Percentiles rank a stretch among this genome's conserved stretches.
Evolutionary conservation across 2,329 filamentous ascomycete species (phyloP).

Genomic region (Exophiala oligosperma): DNA sequence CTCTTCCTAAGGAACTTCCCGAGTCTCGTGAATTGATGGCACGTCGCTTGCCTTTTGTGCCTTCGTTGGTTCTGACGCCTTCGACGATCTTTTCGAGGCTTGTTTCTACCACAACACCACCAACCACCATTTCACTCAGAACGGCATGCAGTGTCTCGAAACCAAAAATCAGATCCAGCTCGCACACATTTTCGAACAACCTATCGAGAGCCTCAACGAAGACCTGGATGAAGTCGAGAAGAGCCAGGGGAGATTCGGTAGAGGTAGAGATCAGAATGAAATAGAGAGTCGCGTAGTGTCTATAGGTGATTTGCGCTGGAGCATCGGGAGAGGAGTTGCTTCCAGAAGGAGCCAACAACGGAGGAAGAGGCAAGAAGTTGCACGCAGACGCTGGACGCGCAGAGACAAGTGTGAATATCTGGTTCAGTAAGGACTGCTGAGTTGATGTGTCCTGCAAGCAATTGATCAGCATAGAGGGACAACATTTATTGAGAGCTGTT

Average conservation of each 20-base stretch:
- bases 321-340: conserved; percentile 62
- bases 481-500: neutral
- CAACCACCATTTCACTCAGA: conserved; percentile 32
- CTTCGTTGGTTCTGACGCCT: conserved; percentile 69
- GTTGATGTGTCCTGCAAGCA: conserved; percentile 81
- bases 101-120: conserved; percentile 40
- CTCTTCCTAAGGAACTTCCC: conserved; percentile 22
- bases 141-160: conserved; percentile 90
- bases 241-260: conserved; percentile 89
- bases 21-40: conserved; percentile 44
- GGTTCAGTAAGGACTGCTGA: conserved; percentile 92
- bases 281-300: conserved; percentile 96
- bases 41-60: conserved; percentile 42
- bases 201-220: conserved; percentile 95
- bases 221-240: conserved; percentile 96
- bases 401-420: conserved; percentile 94
- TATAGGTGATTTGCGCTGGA: conserved; percentile 93
- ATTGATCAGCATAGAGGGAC: conserved; percentile 4
- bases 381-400: conserved; percentile 89
- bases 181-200: conserved; percentile 97
- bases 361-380: conserved; percentile 87
- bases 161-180: conserved; percentile 97
- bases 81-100: conserved; percentile 67
- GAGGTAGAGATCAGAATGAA: conserved; percentile 98
- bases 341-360: conserved; percentile 57